These are phyloP conservation scores for Colletotrichum paranaense DNA, from an alignment of 2,329 filamentous ascomycete species.

Conservation along the genomic window DNA sequence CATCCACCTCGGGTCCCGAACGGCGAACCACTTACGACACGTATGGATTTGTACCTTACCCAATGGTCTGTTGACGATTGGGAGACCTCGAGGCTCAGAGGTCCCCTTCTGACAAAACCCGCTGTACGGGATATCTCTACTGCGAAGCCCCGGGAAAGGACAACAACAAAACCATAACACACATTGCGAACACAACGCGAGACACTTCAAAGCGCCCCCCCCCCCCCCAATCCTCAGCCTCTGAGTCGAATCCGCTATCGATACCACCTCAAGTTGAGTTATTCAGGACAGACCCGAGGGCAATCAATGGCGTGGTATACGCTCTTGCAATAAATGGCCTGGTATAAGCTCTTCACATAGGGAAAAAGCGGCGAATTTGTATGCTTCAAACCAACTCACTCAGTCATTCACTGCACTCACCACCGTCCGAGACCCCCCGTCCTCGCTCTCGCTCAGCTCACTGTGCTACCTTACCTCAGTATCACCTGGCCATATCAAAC, in stretches of 20 bases:
- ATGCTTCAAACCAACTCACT: not conserved
- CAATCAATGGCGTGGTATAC: not conserved
- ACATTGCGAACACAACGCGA: not conserved
- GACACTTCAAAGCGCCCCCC: not conserved
- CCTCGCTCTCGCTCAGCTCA: not conserved
- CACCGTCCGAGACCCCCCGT: not conserved
- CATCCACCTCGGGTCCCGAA: conserved; percentile 29
- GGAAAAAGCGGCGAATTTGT: not conserved
- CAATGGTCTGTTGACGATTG: too few species aligned
- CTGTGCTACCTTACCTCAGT: not conserved
- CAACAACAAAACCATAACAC: not conserved
- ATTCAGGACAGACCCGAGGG: not conserved
- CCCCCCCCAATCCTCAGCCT: not conserved
- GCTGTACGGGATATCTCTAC: too few species aligned
- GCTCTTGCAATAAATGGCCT: too few species aligned
- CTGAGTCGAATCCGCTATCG: not conserved
- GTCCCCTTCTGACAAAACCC: not conserved
- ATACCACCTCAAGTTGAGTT: not conserved
- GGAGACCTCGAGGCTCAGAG: too few species aligned
- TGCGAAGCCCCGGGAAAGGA: not conserved
- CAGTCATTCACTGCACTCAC: too few species aligned
- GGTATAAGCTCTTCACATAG: too few species aligned
- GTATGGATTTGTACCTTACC: not conserved
- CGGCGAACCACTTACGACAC: conserved; percentile 7
- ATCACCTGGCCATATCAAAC: not conserved